Base-by-base conservation (phyloP, 2,329 filamentous ascomycete genomes). In the Zymoseptoria pseudotritici region DNA sequence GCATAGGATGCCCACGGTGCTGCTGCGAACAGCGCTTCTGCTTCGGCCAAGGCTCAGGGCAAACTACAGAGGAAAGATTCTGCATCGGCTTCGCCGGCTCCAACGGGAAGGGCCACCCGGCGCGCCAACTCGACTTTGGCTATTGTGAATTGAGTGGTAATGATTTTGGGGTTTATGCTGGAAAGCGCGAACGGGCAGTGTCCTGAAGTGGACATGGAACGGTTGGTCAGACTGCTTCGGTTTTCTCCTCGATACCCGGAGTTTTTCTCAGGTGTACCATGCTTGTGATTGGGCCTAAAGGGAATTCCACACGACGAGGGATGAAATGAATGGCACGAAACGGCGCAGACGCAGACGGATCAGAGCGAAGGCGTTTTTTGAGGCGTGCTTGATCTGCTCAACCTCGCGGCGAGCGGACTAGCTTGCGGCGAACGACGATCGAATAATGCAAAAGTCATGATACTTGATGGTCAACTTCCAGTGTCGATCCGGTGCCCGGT, bases 1-100 rank as follows among this genome's bases (percentile, higher is more conserved):
- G 63, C 67, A 20, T 69, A 69, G 66, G 24, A 50, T 20, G 54
- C 57, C 53, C 20, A 22, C 36, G 21, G 22, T 19, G 52, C 52
- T 22, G 22, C 36, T n/a, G 13, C 13, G 19, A 17, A 53, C 22
- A 21, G 29, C 24, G 52, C 22, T 29, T 29, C 26, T 24, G 50
- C 22, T 21, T 5, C 22, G 3, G 50, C 20, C 20, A 52, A 24
- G 50, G 13, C 50, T 21, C 11, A n/a, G 11, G 20, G 20, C 50
- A 52, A 52, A 20, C 50, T 13, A 21, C 20, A 52, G 50, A 21
- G 50, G 20, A 52, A 52, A n/a, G 50, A 21, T 52, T 21, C 50
- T 1, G 22, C 36, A n/a, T 46, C 36, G 36, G 36, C 11, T 17
- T 46, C 36, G 13, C 36, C 36, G 36, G 36, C 36, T 17, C 36